Percentiles rank a stretch among this genome's conserved stretches.
Conservation (phyloP, 2,329 filamentous ascomycete species). For the Helotiales sp. region DNA sequence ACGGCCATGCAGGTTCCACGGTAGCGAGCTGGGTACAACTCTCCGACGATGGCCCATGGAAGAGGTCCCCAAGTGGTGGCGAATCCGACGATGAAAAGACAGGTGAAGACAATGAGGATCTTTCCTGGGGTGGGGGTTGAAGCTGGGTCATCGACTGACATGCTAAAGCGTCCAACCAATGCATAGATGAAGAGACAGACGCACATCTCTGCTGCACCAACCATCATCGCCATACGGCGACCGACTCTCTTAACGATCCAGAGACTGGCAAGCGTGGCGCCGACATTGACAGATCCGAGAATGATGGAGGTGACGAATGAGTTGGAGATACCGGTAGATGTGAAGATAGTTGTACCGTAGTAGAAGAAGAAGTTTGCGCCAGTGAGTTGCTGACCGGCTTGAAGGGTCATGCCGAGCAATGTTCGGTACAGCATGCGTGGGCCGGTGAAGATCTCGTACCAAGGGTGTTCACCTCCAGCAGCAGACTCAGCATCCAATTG, state of each 20-base stretch:
- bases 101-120: constrained; percentile 67
- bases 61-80: constrained; percentile 71
- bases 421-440: constrained; percentile 67
- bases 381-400: constrained; percentile 67
- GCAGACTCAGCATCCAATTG: constrained; percentile 51
- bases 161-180: constrained; percentile 49
- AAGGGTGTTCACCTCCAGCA: constrained; percentile 34
- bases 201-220: constrained; percentile 62
- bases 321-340: constrained; percentile 62
- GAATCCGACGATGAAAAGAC: constrained; percentile 63
- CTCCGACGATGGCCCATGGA: constrained; percentile 65
- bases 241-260: constrained; percentile 67
- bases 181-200: constrained; percentile 58
- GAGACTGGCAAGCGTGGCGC: constrained; percentile 63
- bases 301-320: constrained; percentile 69
- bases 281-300: constrained; percentile 66
- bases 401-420: constrained; percentile 59
- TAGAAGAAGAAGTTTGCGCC: constrained; percentile 70
- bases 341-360: constrained; percentile 66
- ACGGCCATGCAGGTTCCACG: constrained; percentile 60
- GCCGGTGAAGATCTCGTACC: constrained; percentile 65
- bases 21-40: constrained; percentile 65
- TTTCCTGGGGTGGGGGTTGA: constrained; percentile 52
- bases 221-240: constrained; percentile 61
- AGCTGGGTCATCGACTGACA: constrained; percentile 44